Base-by-base conservation (phyloP, 805 yeast species). In the Kuraishia molischiana region DNA sequence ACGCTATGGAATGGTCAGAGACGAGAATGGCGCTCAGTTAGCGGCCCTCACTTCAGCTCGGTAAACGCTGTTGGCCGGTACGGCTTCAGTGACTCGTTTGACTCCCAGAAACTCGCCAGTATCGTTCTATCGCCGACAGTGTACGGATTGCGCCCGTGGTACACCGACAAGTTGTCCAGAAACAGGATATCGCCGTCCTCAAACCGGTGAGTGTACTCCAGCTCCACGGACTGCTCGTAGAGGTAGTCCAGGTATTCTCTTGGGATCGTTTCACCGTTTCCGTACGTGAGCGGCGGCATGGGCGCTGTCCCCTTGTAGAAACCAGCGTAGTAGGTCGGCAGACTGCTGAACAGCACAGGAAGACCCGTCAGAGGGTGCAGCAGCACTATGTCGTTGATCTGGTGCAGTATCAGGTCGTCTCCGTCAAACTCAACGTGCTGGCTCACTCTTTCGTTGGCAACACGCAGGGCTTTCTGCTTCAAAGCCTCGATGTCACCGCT, bases 111-210 rank as follows among this genome's bases (percentile, higher is more conserved):
- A 35, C 53, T 49, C 3, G 48, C 56, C 29, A 50, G 35, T 15
- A 51, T 42, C 15, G 40, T 45, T 22, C 55, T 41, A 15, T 45
- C 45, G 3, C 51, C 50, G 3, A 35, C 40, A 4, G 38, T 42
- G 31, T 47, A 49, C 4, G 51, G 44, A 29, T 46, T 47, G 38
- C 54, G 44, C 15, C 54, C 55, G 33, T 51, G 55, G 31, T 48
- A 49, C 5, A 45, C 47, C 19, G 43, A 45, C 36, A 41, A 51
- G 28, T 51, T 52, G 32, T 51, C 53, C 13, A 51, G 33, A 35
- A 45, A 44, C 18, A 52, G 17, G 22, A 48, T 35, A 24, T 52
- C 56, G 2, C 55, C 54, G 19, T 44, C 48, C 21, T 38, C 44
- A 28, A 44, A 51, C 14, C 33, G 32, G 35, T 52, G 50, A 3